phyloP scores from a whole-genome alignment of 2,329 filamentous ascomycete genomes.

The Laburnicola sp. region DNA sequence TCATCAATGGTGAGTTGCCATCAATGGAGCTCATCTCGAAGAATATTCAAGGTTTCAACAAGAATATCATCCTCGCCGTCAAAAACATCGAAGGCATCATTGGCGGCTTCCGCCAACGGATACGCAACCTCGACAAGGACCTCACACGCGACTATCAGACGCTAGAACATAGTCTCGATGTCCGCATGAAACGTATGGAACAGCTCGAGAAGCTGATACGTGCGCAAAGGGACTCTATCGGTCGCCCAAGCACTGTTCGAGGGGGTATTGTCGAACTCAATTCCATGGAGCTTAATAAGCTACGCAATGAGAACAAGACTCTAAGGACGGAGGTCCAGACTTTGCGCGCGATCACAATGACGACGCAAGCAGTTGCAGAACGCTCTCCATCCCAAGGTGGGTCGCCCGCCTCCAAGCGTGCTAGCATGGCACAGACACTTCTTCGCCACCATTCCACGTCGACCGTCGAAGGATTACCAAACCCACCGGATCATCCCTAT shows the following conservation, averaged over 20 bases:
- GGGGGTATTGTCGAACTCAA: constrained; percentile 46
- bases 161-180: constrained; percentile 78
- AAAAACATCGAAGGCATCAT: constrained; percentile 85
- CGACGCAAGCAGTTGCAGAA: constrained; percentile 28
- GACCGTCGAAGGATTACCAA: constrained; percentile 51
- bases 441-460: constrained; percentile 59
- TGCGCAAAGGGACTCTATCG: constrained; percentile 43
- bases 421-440: constrained; percentile 55
- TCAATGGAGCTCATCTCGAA: constrained; percentile 83
- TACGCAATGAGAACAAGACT: constrained; percentile 63
- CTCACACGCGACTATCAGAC: constrained; percentile 89
- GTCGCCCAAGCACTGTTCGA: constrained; percentile 45
- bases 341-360: constrained; percentile 54
- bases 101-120: constrained; percentile 73
- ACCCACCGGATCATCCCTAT: constrained; percentile 36
- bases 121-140: constrained; percentile 84
- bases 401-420: constrained; percentile 43
- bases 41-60: constrained; percentile 84
- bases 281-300: constrained; percentile 59
- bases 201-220: constrained; percentile 76
- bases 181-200: constrained; percentile 82
- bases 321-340: constrained; percentile 68
- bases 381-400: constrained; percentile 33
- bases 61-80: constrained; percentile 83
- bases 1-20: constrained; percentile 85